phyloP scores from a whole-genome alignment of 306 rosid species.

The Prunus mume region DNA sequence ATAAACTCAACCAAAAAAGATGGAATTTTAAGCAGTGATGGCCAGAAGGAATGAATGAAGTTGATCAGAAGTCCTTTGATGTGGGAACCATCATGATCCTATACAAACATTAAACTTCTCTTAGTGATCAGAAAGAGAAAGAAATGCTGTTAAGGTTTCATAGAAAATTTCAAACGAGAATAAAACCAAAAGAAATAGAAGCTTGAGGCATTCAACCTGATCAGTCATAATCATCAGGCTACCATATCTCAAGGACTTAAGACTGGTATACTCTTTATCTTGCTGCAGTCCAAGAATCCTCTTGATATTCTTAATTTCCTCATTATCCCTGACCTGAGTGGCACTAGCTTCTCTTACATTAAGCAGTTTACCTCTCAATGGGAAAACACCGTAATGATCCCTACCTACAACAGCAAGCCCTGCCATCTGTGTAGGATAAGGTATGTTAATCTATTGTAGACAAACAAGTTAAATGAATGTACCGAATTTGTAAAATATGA shows the following conservation, averaged over 20 bases:
- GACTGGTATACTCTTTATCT: conserved; percentile 63
- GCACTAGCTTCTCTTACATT: conserved; percentile 93
- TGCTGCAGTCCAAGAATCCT: conserved; percentile 94
- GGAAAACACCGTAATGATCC: conserved; percentile 90
- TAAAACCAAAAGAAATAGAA: not conserved
- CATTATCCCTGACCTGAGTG: conserved; percentile 74
- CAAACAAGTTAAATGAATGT: not conserved
- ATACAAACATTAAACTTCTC: conserved; percentile 13
- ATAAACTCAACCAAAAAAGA: conserved; percentile 84
- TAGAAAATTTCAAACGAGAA: not conserved
- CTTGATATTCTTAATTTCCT: conserved; percentile 86
- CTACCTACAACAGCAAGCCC: conserved; percentile 92
- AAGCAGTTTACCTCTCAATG: conserved; percentile 85
- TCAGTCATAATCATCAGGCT: conserved; percentile 99
- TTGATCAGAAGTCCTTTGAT: conserved; percentile 93
- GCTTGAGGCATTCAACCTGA: conserved; percentile 54
- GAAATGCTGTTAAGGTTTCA: not conserved
- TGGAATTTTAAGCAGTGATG: conserved; percentile 78
- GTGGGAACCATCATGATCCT: conserved; percentile 99
- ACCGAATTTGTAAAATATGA: not conserved
- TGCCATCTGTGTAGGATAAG: conserved; percentile 61
- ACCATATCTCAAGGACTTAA: conserved; percentile 85
- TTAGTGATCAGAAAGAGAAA: not conserved
- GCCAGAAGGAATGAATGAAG: conserved; percentile 95
- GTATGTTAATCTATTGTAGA: conserved; percentile 8